Conservation (phyloP, 2,329 filamentous ascomycete species). For the Alternaria dauci region DNA sequence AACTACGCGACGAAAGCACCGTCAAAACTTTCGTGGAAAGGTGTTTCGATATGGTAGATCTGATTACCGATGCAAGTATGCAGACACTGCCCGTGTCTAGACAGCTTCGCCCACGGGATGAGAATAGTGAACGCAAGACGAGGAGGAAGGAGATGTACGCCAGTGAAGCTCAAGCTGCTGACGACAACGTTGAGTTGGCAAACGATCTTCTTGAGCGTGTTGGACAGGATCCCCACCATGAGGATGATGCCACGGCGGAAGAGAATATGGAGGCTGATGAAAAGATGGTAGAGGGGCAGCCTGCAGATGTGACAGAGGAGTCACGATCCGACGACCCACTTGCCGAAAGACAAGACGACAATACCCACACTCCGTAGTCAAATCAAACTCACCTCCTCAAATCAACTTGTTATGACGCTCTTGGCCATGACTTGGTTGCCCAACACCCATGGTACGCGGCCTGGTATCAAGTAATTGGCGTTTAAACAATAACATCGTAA, state of each 20-base stretch:
- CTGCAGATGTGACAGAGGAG: neutral
- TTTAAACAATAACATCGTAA: neutral
- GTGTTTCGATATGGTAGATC: conserved; percentile 30
- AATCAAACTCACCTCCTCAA: neutral
- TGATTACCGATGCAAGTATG: conserved; percentile 30
- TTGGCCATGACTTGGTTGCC: neutral
- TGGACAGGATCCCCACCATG: neutral
- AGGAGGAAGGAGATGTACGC: conserved; percentile 7
- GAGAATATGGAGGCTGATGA: neutral
- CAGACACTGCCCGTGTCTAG: conserved; percentile 25
- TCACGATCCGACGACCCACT: neutral
- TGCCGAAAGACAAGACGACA: neutral
- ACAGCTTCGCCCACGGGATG: conserved; percentile 18
- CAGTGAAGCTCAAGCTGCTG: neutral
- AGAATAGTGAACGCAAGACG: conserved; percentile 24
- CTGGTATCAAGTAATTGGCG: neutral
- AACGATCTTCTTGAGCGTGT: neutral
- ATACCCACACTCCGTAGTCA: neutral
- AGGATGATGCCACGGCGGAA: neutral
- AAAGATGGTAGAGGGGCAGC: neutral
- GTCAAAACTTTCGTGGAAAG: conserved; percentile 31
- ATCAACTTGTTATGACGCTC: neutral
- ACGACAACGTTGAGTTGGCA: neutral
- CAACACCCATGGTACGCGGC: neutral
- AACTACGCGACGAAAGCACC: conserved; percentile 10